Evolutionary conservation across 2,329 filamentous ascomycete species (phyloP).

Genomic region (Aspergillus ruber): DNA sequence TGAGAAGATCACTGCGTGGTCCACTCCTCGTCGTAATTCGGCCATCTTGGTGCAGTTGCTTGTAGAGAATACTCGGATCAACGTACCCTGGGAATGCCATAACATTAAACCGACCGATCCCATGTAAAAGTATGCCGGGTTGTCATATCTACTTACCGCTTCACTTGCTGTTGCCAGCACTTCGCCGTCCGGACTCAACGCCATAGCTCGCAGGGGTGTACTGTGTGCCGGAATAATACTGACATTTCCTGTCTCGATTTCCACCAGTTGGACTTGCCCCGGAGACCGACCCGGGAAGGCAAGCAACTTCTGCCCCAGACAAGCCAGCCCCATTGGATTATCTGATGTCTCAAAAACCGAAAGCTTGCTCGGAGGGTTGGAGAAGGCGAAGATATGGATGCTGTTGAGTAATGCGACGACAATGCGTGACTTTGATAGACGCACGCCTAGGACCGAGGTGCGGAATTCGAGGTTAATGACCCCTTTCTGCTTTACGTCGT

Average conservation of each 20-base stretch:
- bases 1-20: constrained; percentile 80
- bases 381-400: constrained; percentile 73
- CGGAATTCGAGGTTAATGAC: constrained; percentile 72
- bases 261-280: constrained; percentile 84
- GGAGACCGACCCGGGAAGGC: constrained; percentile 81
- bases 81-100: constrained; percentile 58
- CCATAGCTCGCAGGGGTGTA: constrained; percentile 68
- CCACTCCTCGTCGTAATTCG: constrained; percentile 82
- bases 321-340: constrained; percentile 75
- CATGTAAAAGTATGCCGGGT: not conserved
- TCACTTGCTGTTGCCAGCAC: constrained; percentile 86
- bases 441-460: constrained; percentile 72
- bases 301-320: constrained; percentile 64
- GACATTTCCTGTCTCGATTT: constrained; percentile 70
- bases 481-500: constrained; percentile 71
- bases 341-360: constrained; percentile 78
- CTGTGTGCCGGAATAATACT: constrained; percentile 91
- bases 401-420: constrained; percentile 76
- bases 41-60: constrained; percentile 71
- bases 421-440: constrained; percentile 68
- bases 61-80: constrained; percentile 80
- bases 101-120: constrained; percentile 11
- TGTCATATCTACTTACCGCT: constrained; percentile 43
- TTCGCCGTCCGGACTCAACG: constrained; percentile 71
- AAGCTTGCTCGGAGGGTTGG: constrained; percentile 62